Conservation (phyloP, 129 eudicot species). For the Chrysanthemum seticuspe region DNA sequence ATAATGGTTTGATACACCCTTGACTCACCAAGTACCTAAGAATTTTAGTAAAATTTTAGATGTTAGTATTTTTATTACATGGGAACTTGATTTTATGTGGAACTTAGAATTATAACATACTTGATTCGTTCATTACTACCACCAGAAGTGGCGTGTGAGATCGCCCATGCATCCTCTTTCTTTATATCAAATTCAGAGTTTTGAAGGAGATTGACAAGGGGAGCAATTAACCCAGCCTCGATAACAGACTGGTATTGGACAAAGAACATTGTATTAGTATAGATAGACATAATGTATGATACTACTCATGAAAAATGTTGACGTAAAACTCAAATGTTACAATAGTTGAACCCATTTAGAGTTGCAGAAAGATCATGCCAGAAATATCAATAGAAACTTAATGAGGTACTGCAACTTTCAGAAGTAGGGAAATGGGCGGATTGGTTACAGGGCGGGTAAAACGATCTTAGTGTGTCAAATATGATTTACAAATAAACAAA, state of each 20-base stretch:
- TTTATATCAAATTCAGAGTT: constrained; percentile 83
- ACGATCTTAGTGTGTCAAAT: neutral
- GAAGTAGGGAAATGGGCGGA: too few species aligned
- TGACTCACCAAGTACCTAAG: constrained; percentile 74
- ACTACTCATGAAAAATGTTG: neutral
- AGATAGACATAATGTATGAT: neutral
- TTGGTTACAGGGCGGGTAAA: too few species aligned
- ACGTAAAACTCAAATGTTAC: too few species aligned
- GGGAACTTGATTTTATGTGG: neutral
- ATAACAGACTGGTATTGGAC: constrained; percentile 55
- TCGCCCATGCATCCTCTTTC: constrained; percentile 96
- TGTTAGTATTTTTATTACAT: neutral
- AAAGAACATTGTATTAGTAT: neutral
- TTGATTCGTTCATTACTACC: constrained; percentile 75
- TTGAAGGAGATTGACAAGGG: constrained; percentile 73
- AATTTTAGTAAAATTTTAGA: neutral
- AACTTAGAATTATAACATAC: constrained; percentile 24
- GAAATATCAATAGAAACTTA: too few species aligned
- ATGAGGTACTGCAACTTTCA: too few species aligned
- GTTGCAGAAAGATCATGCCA: too few species aligned
- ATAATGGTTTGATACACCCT: constrained; percentile 81
- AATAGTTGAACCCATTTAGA: too few species aligned
- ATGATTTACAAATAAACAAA: neutral
- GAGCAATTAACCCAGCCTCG: constrained; percentile 70
- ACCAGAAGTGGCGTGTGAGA: constrained; percentile 88